These are phyloP conservation scores for Pseudozyma flocculosa DNA, from an alignment of 1,284 basidiomycete species.

Conservation along the genomic window DNA sequence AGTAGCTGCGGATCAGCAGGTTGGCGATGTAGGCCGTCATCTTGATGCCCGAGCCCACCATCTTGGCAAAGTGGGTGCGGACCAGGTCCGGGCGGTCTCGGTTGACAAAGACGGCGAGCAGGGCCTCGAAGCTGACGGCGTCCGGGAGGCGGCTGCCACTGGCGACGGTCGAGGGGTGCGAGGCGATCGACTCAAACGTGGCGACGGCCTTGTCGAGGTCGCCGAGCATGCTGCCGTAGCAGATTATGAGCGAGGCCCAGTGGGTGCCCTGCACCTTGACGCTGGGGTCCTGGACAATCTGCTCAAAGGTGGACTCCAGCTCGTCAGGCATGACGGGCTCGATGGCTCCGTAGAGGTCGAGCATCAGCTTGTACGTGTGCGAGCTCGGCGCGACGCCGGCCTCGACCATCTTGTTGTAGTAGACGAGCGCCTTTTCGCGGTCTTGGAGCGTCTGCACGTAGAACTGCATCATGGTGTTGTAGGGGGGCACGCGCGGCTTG, in stretches of 20 bases:
- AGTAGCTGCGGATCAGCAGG: slow-evolving; percentile 71
- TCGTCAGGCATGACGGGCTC: slow-evolving; percentile 71
- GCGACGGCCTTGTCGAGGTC: slow-evolving; percentile 75
- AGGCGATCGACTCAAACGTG: slow-evolving; percentile 74
- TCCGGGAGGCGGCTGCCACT: slow-evolving; percentile 65
- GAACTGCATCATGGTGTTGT: slow-evolving; percentile 98
- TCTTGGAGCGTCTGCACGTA: slow-evolving; percentile 87
- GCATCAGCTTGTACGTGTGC: slow-evolving; percentile 66
- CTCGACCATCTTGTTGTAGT: slow-evolving; percentile 70
- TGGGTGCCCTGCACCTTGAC: slow-evolving; percentile 78
- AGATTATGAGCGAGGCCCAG: slow-evolving; percentile 88
- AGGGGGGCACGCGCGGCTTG: slow-evolving; percentile 85
- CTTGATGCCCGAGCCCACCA: slow-evolving; percentile 70
- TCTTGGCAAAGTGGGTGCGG: slow-evolving; percentile 68
- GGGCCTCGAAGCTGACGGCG: slow-evolving; percentile 84
- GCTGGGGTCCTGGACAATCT: slow-evolving; percentile 63
- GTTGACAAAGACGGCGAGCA: slow-evolving; percentile 83
- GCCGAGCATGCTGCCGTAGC: slow-evolving; percentile 77
- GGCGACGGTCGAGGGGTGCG: slow-evolving; percentile 59
- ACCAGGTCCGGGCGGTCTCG: slow-evolving; percentile 79
- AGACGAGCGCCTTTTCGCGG: slow-evolving; percentile 65
- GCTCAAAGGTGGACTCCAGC: slow-evolving; percentile 74
- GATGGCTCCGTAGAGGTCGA: slow-evolving; percentile 85
- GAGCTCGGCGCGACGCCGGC: slow-evolving; percentile 64
- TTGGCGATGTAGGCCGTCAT: slow-evolving; percentile 97